These are phyloP conservation scores for Stentor coeruleus DNA, from an alignment of 73 alveolate genomes.

Conservation along the genomic window DNA sequence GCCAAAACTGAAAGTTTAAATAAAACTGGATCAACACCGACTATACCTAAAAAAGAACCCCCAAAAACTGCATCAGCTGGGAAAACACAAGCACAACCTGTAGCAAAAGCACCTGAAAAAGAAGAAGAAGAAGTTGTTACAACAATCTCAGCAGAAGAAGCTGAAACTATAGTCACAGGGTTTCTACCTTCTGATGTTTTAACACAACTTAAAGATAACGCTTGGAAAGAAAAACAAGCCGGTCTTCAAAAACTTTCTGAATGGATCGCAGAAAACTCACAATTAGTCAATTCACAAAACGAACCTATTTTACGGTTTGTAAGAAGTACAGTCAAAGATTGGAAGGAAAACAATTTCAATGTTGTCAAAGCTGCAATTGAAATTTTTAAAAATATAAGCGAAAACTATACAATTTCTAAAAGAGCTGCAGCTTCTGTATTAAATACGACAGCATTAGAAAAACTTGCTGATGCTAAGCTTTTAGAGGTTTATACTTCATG, in stretches of 20 bases:
- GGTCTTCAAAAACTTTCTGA: slow-evolving; percentile 42
- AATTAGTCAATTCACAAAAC: neutral
- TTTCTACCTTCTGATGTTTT: slow-evolving; percentile 27
- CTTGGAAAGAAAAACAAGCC: slow-evolving; percentile 63
- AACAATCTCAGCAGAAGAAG: slow-evolving; percentile 57
- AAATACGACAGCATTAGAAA: slow-evolving; percentile 56
- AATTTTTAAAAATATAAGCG: slow-evolving; percentile 27
- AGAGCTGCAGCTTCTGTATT: slow-evolving; percentile 59
- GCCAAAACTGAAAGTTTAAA: neutral
- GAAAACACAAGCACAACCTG: slow-evolving; percentile 22
- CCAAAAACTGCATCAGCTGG: slow-evolving; percentile 28
- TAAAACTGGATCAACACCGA: neutral
- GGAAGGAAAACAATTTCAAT: slow-evolving; percentile 83
- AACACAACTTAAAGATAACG: slow-evolving; percentile 39
- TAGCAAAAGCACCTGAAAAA: neutral
- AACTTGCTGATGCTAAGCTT: slow-evolving; percentile 65
- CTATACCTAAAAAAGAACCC: slow-evolving; percentile 7
- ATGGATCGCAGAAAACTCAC: slow-evolving; percentile 28
- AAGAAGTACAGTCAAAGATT: slow-evolving; percentile 65
- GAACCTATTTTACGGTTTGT: neutral
- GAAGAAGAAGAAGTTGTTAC: slow-evolving; percentile 48
- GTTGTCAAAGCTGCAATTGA: slow-evolving; percentile 68
- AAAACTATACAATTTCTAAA: slow-evolving; percentile 32
- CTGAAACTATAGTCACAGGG: slow-evolving; percentile 32
- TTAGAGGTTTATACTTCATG: slow-evolving; percentile 38